Conservation (phyloP, 441 rosid genomes). For the Euphorbia celastroides region DNA sequence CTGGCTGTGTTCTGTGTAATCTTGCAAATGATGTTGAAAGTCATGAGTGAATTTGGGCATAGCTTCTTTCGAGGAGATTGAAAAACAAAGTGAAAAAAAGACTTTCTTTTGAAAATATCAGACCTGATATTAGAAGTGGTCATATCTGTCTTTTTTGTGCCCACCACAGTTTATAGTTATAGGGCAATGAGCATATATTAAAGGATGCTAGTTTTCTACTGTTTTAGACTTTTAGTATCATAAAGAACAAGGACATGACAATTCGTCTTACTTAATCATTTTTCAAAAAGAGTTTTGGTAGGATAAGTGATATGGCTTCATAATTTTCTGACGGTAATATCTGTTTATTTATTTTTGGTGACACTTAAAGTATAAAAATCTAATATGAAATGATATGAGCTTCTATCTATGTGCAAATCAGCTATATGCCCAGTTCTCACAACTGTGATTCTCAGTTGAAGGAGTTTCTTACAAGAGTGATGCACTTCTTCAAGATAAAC, state of each 20-base stretch:
- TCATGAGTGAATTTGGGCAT: not conserved
- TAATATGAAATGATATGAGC: not conserved
- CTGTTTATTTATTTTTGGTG: not conserved
- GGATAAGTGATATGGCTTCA: not conserved
- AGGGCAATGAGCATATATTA: not conserved
- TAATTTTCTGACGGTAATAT: not conserved
- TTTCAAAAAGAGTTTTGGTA: not conserved
- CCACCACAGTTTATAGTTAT: no score
- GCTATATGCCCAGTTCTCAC: constrained; percentile 3
- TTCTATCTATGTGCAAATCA: not conserved
- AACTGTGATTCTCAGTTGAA: constrained; percentile 25
- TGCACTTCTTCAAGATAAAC: constrained; percentile 20
- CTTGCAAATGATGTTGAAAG: not conserved
- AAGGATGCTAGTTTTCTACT: not conserved
- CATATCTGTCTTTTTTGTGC: not conserved
- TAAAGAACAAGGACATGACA: not conserved
- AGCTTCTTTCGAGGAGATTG: no score
- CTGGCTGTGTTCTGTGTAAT: not conserved
- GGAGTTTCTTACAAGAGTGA: constrained; percentile 15
- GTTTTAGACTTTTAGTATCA: not conserved
- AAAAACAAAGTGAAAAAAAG: not conserved
- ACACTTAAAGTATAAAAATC: not conserved
- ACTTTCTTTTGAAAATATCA: not conserved
- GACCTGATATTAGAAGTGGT: not conserved
- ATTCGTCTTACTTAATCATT: not conserved